phyloP scores from a whole-genome alignment of 2,329 filamentous ascomycete species.

The Spiromastix sp. region DNA sequence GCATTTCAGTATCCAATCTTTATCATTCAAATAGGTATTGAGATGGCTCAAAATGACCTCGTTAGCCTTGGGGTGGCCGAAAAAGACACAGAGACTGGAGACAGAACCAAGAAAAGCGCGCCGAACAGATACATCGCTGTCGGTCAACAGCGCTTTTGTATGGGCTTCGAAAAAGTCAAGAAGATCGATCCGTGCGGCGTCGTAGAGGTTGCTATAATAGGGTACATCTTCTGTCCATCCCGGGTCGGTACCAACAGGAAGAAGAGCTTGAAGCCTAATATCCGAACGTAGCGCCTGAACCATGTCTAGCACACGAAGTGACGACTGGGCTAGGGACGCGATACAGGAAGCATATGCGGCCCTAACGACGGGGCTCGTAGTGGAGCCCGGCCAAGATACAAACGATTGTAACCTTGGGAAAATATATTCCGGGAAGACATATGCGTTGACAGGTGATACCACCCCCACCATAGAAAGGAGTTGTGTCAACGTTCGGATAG shows the following conservation, averaged over 20 bases:
- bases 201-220: constrained; percentile 76
- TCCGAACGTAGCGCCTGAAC: constrained; percentile 79
- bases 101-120: constrained; percentile 88
- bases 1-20: constrained; percentile 92
- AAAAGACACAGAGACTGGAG: constrained; percentile 86
- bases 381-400: constrained; percentile 40
- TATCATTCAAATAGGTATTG: constrained; percentile 93
- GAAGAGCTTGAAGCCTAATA: constrained; percentile 64
- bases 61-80: constrained; percentile 81
- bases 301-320: constrained; percentile 78
- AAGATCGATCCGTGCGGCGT: constrained; percentile 73
- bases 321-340: constrained; percentile 76
- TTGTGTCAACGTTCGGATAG: constrained; percentile 78
- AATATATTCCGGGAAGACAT: constrained; percentile 58
- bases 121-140: constrained; percentile 73
- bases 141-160: constrained; percentile 81
- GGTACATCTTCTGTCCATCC: constrained; percentile 56
- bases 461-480: constrained; percentile 76
- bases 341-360: constrained; percentile 90
- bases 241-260: constrained; percentile 65
- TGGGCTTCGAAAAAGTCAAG: constrained; percentile 77
- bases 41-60: constrained; percentile 94
- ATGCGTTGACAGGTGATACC: constrained; percentile 65
- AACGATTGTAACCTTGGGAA: constrained; percentile 50
- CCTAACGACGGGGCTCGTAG: constrained; percentile 61